Percentiles rank a stretch among this genome's conserved stretches.
phyloP scores from a whole-genome alignment of 1,284 basidiomycete genomes.

The Cutaneotrichosporon mucoides region DNA sequence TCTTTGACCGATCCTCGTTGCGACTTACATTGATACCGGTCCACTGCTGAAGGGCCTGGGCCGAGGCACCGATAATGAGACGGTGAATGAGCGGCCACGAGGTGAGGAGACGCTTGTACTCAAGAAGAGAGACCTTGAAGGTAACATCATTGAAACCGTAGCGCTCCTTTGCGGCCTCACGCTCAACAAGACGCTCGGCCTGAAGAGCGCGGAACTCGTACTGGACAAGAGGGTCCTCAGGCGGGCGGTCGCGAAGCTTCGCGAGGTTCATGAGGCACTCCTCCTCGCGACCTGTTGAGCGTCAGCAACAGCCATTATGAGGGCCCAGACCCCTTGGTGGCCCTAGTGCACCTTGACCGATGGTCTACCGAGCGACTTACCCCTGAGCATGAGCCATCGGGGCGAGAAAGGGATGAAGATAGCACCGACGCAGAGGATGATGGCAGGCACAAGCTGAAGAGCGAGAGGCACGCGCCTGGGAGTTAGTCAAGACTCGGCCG shows the following conservation, averaged over 20 bases:
- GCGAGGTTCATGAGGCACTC: constrained; percentile 66
- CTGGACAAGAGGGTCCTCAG: constrained; percentile 63
- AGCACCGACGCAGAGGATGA: constrained; percentile 34
- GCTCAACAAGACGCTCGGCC: constrained; percentile 69
- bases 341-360: no score
- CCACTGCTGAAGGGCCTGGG: constrained; percentile 48
- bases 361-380: constrained; percentile 28
- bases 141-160: constrained; percentile 42
- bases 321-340: no score
- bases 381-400: constrained; percentile 58
- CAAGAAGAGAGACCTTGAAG: constrained; percentile 33
- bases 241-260: constrained; percentile 57
- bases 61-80: constrained; percentile 43
- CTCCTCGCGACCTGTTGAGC: constrained; percentile 58
- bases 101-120: constrained; percentile 46
- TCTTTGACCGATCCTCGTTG: no score
- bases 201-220: constrained; percentile 80
- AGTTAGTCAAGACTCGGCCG: constrained; percentile 14
- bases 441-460: constrained; percentile 62
- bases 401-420: constrained; percentile 53
- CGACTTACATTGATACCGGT: constrained; percentile 36
- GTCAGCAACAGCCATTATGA: neutral
- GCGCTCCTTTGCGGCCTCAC: constrained; percentile 53
- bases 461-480: constrained; percentile 61
- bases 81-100: constrained; percentile 40